Evolutionary conservation across 2,329 filamentous ascomycete genomes (phyloP), one percentile per base, ranked within the genome.

Genomic region (Raffaelea arxii): DNA sequence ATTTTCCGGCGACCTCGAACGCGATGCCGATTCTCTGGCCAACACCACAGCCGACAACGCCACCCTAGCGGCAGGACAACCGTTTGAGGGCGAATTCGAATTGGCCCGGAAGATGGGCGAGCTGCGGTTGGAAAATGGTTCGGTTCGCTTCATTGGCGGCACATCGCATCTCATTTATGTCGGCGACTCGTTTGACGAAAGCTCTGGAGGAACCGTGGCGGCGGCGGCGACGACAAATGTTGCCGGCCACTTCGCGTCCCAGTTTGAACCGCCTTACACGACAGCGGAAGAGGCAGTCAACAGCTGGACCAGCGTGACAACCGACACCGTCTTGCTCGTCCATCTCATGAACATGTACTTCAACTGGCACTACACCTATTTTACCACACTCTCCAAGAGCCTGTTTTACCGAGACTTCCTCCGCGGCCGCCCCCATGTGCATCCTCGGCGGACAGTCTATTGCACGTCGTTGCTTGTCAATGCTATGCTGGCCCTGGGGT

Each of bases 291-390:
- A 91, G 51, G 82, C 88, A 4, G 73, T 92, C 46, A 81, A 79
- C 19, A 90, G 84, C 46, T 98, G 92, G 92, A 94, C 91, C 0
- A 78, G 74, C 16, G 88, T 95, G 40, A 95, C 88, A 2, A 72
- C 80, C 43, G 88, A 96, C 60, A 74, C 80, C 22, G 77, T 84
- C 46, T 72, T 95, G 40, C 80, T 96, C 55, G 77, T 82, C 16
- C 91, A 96, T 63, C 77, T 98, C 18, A 79, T 98, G 60, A 91
- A 90, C 58, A 90, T 97, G 86, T 98, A 98, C 66, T 97, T 97
- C 66, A 88, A 82, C 56, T 97, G 91, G 85, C 92, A 97, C 64
- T 97, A 97, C 63, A 83, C 89, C 18, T 97, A 92, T 65, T 98
- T 97, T 62, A 91, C 89, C 4, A 92, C 86, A 0, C 70, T 97